Evolutionary conservation across 345 rosid species (phyloP).

Genomic region (Eucalyptus melliodora): DNA sequence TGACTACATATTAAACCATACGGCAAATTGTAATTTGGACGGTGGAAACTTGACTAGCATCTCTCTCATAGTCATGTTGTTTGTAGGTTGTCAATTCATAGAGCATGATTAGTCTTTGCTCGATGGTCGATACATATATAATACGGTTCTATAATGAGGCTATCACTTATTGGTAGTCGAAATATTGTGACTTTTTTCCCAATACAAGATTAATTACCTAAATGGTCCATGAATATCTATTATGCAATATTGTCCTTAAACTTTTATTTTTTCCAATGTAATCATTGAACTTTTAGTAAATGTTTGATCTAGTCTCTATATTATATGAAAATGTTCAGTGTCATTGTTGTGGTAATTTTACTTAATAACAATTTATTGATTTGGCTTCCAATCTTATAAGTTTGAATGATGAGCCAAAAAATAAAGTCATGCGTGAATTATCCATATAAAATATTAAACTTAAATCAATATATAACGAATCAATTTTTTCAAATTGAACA

Average conservation of each 20-base stretch:
- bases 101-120: accelerated
- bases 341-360: background rate
- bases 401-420: background rate
- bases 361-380: background rate
- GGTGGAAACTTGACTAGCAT: background rate
- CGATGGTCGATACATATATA: background rate
- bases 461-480: background rate
- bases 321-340: background rate
- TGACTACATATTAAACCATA: background rate
- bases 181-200: background rate
- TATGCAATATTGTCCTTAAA: accelerated
- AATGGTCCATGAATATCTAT: background rate
- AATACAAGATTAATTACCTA: background rate
- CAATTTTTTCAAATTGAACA: background rate
- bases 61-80: background rate
- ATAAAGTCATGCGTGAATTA: accelerated
- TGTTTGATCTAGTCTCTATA: background rate
- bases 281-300: background rate
- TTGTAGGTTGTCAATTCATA: background rate
- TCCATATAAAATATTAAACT: background rate
- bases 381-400: background rate
- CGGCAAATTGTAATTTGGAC: background rate
- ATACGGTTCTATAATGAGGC: background rate
- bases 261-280: background rate
- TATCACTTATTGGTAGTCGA: background rate